Evolutionary conservation across 345 rosid species (phyloP), one percentile per base, ranked within the genome.

Genomic region (Clarkia xantiana): DNA sequence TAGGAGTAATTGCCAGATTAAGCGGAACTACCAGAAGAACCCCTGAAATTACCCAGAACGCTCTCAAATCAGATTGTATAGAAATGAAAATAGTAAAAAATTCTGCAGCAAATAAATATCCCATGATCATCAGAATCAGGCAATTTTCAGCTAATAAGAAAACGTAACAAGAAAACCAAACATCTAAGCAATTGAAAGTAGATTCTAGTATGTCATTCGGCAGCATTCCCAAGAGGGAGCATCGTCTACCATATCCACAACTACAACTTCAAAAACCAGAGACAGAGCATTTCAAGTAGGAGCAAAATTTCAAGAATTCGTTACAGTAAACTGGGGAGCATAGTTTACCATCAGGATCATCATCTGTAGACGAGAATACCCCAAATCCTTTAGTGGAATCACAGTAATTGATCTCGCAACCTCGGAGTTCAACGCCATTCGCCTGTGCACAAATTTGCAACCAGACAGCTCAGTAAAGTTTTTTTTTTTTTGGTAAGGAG

Each of bases 1-100:
- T 90, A 3, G 97, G 97, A 42, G 97, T 85, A 58, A 89, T 85
- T 15, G 91, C 88, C 60, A 89, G 69, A 67, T 77, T 72, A 44
- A 85, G 77, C 4, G 95, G 94, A 76, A 80, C 90, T 57, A 80
- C 81, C 14, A 89, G 58, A 45, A 82, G 64, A 45, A 82, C 79
- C 44, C 85, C 97, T 85, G 84, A 59, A 40, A 61, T 55, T 51
- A 52, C 17, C 13, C 45, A 43, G 42, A 39, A 17, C 2, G 9
- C 1, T n/a, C 7, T 14, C 38, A 13, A 17, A 25, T 49, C 12
- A 49, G 41, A 49, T 49, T 22, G 16, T 48, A 14, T 8, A 14
- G 39, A 34, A 11, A 19, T 14, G 34, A 9, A 20, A 3, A 14
- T 3, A 20, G 0, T 4, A 14, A 11, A 9, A 17, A 23, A 10